Evolutionary conservation across 2,329 filamentous ascomycete genomes (phyloP).

Genomic region (Claviceps pazoutovae): DNA sequence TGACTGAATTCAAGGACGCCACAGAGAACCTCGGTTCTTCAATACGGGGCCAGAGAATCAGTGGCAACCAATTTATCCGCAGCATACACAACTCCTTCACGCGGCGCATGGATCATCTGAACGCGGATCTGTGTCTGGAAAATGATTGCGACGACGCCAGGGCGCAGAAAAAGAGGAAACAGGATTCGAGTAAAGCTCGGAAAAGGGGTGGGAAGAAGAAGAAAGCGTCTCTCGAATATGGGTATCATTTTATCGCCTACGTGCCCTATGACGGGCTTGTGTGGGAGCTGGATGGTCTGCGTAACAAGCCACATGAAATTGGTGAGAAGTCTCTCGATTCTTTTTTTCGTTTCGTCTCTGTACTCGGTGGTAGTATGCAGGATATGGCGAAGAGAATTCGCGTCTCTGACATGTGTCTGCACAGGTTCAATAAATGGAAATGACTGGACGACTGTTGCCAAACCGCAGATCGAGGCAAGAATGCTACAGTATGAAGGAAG

Average conservation of each 20-base stretch:
- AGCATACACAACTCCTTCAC: conserved; percentile 81
- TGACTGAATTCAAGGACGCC: conserved; percentile 58
- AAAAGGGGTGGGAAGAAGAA: conserved; percentile 17
- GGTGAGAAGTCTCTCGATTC: conserved; percentile 11
- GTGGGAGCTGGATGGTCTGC: conserved; percentile 82
- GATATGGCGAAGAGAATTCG: not conserved
- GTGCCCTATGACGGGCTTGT: conserved; percentile 60
- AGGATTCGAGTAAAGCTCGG: conserved; percentile 21
- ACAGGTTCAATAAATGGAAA: conserved; percentile 10
- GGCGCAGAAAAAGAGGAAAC: conserved; percentile 20
- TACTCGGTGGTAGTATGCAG: not conserved
- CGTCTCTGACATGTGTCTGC: not conserved
- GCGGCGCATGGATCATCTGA: conserved; percentile 60
- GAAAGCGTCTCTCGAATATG: conserved; percentile 41
- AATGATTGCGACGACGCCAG: conserved; percentile 34
- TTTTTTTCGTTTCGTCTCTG: not conserved
- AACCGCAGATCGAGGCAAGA: conserved; percentile 48
- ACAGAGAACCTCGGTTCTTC: conserved; percentile 56
- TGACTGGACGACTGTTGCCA: conserved; percentile 55
- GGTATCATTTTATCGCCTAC: conserved; percentile 83
- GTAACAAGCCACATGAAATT: conserved; percentile 44
- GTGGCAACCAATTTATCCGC: conserved; percentile 62
- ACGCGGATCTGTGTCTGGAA: conserved; percentile 51
- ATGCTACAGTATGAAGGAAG: conserved; percentile 54
- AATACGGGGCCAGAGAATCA: conserved; percentile 62